Evolutionary conservation across 1,284 basidiomycete genomes (phyloP).

Genomic region (Irpex sp.): DNA sequence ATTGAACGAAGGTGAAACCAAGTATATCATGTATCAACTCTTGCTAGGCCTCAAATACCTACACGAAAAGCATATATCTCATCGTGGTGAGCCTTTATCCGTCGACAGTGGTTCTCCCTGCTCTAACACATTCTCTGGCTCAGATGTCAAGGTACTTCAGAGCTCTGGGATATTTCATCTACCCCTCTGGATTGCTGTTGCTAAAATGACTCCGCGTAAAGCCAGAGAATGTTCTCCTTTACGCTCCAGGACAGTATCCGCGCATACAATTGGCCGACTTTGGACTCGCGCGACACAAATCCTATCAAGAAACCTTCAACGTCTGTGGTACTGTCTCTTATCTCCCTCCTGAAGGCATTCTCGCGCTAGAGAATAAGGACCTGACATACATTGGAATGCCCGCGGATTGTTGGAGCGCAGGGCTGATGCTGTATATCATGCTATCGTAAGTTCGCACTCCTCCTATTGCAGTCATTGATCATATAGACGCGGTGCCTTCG

Average conservation of each 20-base stretch:
- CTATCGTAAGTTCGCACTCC: constrained; percentile 52
- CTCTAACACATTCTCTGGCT: background rate
- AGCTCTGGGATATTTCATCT: background rate
- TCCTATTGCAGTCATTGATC: background rate
- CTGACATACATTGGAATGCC: constrained; percentile 76
- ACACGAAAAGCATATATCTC: constrained; percentile 72
- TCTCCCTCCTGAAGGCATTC: constrained; percentile 79
- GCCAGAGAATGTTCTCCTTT: constrained; percentile 85
- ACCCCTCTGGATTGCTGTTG: background rate
- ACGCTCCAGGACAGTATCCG: constrained; percentile 74
- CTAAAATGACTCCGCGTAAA: constrained; percentile 23
- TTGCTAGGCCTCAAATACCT: constrained; percentile 72
- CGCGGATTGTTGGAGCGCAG: constrained; percentile 82
- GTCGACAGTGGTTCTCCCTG: background rate
- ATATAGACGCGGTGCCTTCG: constrained; percentile 9
- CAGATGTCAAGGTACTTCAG: too few species aligned
- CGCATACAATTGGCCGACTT: constrained; percentile 84
- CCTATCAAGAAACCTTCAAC: constrained; percentile 74
- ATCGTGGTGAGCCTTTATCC: constrained; percentile 56
- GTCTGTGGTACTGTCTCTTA: constrained; percentile 83
- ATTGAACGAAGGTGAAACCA: constrained; percentile 75
- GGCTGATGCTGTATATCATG: constrained; percentile 78
- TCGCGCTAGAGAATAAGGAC: constrained; percentile 69
- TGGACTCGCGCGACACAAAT: constrained; percentile 77
- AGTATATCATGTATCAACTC: constrained; percentile 82